Evolutionary conservation across 768 basidiomycete species (phyloP).

Genomic region (Phaeotremella skinneri): DNA sequence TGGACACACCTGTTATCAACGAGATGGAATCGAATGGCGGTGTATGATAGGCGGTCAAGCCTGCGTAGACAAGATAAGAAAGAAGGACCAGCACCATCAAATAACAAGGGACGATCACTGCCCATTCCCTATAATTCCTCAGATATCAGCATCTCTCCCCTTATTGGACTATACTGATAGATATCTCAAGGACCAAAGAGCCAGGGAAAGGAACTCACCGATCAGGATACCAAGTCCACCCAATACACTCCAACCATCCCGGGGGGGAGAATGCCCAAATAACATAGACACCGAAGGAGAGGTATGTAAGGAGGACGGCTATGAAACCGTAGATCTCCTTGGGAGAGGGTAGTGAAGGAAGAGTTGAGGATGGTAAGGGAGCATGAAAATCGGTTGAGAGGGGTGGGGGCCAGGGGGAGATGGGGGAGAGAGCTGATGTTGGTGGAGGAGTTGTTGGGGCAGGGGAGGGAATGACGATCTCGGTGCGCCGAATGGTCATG

Average conservation of each 20-base stretch:
- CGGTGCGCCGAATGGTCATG: background rate
- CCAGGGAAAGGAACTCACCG: conserved; percentile 41
- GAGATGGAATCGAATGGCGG: conserved; percentile 35
- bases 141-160: background rate
- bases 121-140: conserved; percentile 44
- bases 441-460: conserved; percentile 5
- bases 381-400: background rate
- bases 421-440: conserved; percentile 39
- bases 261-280: conserved; percentile 45
- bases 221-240: conserved; percentile 48
- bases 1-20: conserved; percentile 42
- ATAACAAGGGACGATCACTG: conserved; percentile 45
- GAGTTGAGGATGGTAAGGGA: background rate
- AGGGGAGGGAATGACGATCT: conserved; percentile 11
- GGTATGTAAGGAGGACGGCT: conserved; percentile 43
- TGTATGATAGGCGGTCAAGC: conserved; percentile 39
- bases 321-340: conserved; percentile 48
- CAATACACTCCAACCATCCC: conserved; percentile 22
- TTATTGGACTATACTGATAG: too few species aligned
- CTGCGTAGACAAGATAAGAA: conserved; percentile 44
- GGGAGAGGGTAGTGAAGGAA: conserved; percentile 27
- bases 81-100: conserved; percentile 47
- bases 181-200: too few species aligned
- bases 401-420: conserved; percentile 50
- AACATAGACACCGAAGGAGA: conserved; percentile 34